Evolutionary conservation across 2,329 filamentous ascomycete genomes (phyloP).

Genomic region (Colletotrichum endophyticum): DNA sequence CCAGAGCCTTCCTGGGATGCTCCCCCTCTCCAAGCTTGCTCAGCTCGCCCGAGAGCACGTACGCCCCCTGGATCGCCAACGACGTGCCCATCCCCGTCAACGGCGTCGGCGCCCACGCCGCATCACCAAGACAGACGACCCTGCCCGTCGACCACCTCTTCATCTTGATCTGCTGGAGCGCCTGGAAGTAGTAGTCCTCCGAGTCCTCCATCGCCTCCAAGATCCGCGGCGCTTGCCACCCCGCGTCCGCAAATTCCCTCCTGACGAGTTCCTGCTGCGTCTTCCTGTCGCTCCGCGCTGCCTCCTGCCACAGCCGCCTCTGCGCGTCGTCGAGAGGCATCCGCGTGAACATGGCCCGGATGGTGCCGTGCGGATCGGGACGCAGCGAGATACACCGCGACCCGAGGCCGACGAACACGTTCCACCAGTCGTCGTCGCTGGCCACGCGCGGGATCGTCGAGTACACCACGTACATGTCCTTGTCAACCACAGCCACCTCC

Average conservation of each 20-base stretch:
- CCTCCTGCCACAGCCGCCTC: neutral
- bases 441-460: slow-evolving; percentile 33
- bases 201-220: slow-evolving; percentile 30
- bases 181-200: slow-evolving; percentile 48
- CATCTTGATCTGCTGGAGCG: slow-evolving; percentile 45
- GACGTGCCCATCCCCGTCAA: slow-evolving; percentile 52
- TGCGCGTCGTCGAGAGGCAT: neutral
- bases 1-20: neutral
- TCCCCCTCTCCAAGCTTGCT: slow-evolving; percentile 7
- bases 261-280: slow-evolving; percentile 40
- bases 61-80: slow-evolving; percentile 48
- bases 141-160: slow-evolving; percentile 37
- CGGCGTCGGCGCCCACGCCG: slow-evolving; percentile 48
- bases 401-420: slow-evolving; percentile 1
- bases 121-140: slow-evolving; percentile 52
- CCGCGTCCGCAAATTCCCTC: slow-evolving; percentile 37
- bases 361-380: slow-evolving; percentile 10
- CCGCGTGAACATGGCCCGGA: slow-evolving; percentile 4
- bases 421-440: slow-evolving; percentile 20
- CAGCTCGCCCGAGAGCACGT: slow-evolving; percentile 56
- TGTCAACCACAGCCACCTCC: slow-evolving; percentile 21
- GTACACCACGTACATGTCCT: slow-evolving; percentile 32
- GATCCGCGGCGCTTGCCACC: slow-evolving; percentile 42
- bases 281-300: slow-evolving; percentile 4
- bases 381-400: neutral